Conservation (phyloP, 164 flowering plant genomes). For the Aristolochia californica region DNA sequence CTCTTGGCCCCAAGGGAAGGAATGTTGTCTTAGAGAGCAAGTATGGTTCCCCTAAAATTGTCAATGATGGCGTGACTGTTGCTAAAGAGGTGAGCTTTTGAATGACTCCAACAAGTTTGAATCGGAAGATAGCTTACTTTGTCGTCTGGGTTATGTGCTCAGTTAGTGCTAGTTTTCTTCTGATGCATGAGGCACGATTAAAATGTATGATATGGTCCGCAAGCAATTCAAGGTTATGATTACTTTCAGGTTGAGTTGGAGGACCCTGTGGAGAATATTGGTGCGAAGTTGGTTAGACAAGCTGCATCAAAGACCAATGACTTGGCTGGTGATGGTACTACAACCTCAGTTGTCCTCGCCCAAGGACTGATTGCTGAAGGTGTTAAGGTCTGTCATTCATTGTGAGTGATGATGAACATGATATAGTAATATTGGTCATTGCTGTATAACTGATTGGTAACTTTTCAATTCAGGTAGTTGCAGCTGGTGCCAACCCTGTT, state of each 20-base stretch:
- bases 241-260: conserved; percentile 73
- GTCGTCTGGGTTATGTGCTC: too few relatives aligned
- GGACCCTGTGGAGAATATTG: conserved; percentile 97
- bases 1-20: conserved; percentile 97
- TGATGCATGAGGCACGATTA: too few relatives aligned
- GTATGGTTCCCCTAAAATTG: conserved; percentile 96
- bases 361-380: conserved; percentile 96
- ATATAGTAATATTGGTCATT: too few relatives aligned
- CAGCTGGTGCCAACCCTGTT: conserved; percentile 99
- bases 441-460: conserved; percentile 1
- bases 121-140: too few relatives aligned
- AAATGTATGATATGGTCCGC: too few relatives aligned
- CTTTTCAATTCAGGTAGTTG: conserved; percentile 57
- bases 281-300: conserved; percentile 93
- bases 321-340: conserved; percentile 99
- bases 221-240: too few relatives aligned
- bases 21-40: conserved; percentile 98
- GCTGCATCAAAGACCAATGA: conserved; percentile 99
- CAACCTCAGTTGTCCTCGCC: conserved; percentile 99
- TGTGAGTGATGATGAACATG: neutral
- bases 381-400: conserved; percentile 58
- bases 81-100: conserved; percentile 52
- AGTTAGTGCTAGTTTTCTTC: too few relatives aligned
- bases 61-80: conserved; percentile 96
- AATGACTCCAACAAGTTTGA: neutral